Conservation (phyloP, 495 filamentous ascomycete genomes). For the Penicilliopsis zonata region DNA sequence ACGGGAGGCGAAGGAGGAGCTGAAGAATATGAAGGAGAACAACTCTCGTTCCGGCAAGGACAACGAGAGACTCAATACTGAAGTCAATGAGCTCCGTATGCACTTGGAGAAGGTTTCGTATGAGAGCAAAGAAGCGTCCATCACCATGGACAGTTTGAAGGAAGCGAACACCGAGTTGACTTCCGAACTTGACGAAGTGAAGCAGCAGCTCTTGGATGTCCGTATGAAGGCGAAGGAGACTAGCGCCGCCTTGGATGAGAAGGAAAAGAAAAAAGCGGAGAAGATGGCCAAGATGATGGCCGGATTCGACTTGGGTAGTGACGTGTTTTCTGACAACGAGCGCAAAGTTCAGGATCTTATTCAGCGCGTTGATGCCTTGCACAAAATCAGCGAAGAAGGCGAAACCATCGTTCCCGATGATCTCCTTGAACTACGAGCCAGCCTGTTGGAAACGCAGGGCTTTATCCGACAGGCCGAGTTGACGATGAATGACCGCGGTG, state of each 20-base stretch:
- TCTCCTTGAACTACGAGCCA: slow-evolving; percentile 59
- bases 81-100: slow-evolving; percentile 89
- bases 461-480: slow-evolving; percentile 90
- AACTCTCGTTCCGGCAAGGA: slow-evolving; percentile 68
- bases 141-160: slow-evolving; percentile 95
- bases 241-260: slow-evolving; percentile 76
- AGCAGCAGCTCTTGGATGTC: slow-evolving; percentile 90
- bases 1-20: slow-evolving; percentile 71
- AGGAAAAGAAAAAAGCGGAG: slow-evolving; percentile 96
- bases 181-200: slow-evolving; percentile 82
- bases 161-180: slow-evolving; percentile 92
- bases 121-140: slow-evolving; percentile 90
- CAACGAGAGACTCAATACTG: slow-evolving; percentile 71
- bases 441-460: slow-evolving; percentile 77
- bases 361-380: slow-evolving; percentile 64
- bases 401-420: slow-evolving; percentile 74
- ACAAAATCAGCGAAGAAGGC: slow-evolving; percentile 61
- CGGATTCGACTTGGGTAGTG: slow-evolving; percentile 82
- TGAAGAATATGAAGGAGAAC: slow-evolving; percentile 69
- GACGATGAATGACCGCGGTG: slow-evolving; percentile 54
- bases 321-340: slow-evolving; percentile 87
- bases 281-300: slow-evolving; percentile 99
- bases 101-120: slow-evolving; percentile 89
- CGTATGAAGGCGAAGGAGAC: slow-evolving; percentile 94
- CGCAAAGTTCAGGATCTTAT: slow-evolving; percentile 70